Evolutionary conservation across 2,329 filamentous ascomycete genomes (phyloP).

Genomic region (Aureobasidium pullulans): DNA sequence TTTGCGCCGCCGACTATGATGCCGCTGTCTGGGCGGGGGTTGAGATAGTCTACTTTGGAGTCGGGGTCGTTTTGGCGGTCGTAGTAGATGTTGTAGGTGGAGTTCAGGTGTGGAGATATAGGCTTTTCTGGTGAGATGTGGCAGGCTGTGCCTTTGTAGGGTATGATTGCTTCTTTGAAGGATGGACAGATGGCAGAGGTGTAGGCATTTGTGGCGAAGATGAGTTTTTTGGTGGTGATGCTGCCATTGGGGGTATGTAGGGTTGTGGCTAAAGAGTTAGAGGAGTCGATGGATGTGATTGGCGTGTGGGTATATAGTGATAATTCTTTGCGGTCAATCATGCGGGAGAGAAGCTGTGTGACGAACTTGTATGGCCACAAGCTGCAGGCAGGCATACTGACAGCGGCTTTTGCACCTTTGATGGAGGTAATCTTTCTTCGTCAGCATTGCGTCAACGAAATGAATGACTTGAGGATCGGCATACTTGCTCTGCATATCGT

Average conservation of each 20-base stretch:
- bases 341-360: conserved; percentile 39
- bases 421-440: conserved; percentile 26
- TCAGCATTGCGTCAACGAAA: no score
- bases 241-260: conserved; percentile 20
- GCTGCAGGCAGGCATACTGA: conserved; percentile 41
- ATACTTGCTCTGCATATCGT: background rate
- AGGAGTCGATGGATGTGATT: conserved; percentile 21
- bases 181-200: conserved; percentile 27
- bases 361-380: conserved; percentile 35
- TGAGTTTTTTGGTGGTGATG: conserved; percentile 20
- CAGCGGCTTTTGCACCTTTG: conserved; percentile 36
- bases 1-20: conserved; percentile 58
- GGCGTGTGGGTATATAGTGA: conserved; percentile 48
- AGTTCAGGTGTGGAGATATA: conserved; percentile 23
- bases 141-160: conserved; percentile 25
- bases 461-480: no score
- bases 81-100: conserved; percentile 52
- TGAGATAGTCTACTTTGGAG: conserved; percentile 32
- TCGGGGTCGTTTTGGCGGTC: conserved; percentile 45
- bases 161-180: conserved; percentile 27
- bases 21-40: conserved; percentile 39
- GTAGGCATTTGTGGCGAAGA: conserved; percentile 32
- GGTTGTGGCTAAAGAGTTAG: background rate
- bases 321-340: conserved; percentile 35
- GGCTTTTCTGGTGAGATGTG: conserved; percentile 17